Percentiles rank a stretch among this genome's conserved stretches.
Conservation (phyloP, 805 yeast species). For the Cyberlindnera maritima region DNA sequence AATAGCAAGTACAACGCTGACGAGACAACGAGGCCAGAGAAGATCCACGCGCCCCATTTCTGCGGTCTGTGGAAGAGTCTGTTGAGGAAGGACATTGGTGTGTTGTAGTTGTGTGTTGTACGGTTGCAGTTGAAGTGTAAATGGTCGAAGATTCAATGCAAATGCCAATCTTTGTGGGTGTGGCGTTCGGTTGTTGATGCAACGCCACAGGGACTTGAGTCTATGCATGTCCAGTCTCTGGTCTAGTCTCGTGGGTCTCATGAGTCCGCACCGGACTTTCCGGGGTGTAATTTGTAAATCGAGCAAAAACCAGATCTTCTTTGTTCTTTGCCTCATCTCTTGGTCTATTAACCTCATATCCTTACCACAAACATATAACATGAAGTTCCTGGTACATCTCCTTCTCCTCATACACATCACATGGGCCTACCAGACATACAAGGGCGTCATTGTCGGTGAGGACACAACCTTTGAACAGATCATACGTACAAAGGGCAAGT, state of each 20-base stretch:
- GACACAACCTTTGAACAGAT: conserved; percentile 23
- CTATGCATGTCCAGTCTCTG: too few relatives aligned
- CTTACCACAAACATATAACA: neutral
- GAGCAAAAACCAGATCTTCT: too few relatives aligned
- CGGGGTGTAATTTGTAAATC: conserved; percentile 1
- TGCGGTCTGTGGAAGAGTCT: conserved; percentile 8
- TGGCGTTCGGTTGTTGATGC: too few relatives aligned
- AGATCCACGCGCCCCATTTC: conserved; percentile 12
- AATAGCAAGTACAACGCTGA: conserved; percentile 16
- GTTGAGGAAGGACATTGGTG: conserved; percentile 15
- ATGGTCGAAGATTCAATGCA: too few relatives aligned
- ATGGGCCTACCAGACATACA: conserved; percentile 13
- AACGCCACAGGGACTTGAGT: too few relatives aligned
- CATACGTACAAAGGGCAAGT: conserved; percentile 19
- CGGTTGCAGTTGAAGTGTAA: too few relatives aligned
- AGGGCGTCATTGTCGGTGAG: conserved; percentile 24
- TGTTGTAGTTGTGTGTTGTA: too few relatives aligned
- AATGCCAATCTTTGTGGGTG: too few relatives aligned
- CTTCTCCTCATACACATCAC: conserved; percentile 5
- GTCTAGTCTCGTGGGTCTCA: too few relatives aligned
- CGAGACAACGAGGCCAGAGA: conserved; percentile 17
- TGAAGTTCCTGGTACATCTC: conserved; percentile 3
- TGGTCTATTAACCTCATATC: too few relatives aligned
- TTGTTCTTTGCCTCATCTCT: too few relatives aligned
- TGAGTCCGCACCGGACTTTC: conserved; percentile 2